Evolutionary conservation across 306 rosid genomes (phyloP), one percentile per base, ranked within the genome.

Genomic region (Ormosia emarginata): DNA sequence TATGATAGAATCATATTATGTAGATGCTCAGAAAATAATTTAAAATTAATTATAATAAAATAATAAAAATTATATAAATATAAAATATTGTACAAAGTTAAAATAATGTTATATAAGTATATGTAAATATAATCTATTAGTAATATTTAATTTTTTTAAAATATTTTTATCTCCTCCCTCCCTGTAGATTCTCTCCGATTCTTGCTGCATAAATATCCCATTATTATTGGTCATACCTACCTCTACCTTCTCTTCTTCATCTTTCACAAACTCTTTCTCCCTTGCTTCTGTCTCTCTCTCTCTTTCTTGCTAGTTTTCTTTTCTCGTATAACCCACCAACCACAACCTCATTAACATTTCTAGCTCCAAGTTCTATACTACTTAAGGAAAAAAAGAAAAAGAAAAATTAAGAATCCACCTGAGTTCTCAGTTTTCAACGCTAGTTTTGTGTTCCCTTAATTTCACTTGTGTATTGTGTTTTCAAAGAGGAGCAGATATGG

Each of bases 201-300:
- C 63, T 61, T 66, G 74, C 17, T 66, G 43, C 87, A 79, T 88
- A 88, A 84, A 85, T 90, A 85, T 33, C 82, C 81, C 83, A 52
- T 69, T 55, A 65, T 79, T 55, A 66, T 8, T 24, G 32, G 12
- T 56, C 76, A 29, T 11, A 46, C 29, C 57, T 41, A 43, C 34
- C 76, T 11, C 12, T n/a, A n/a, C 46, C 50, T 55, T 63, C 33
- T 12, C 33, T 75, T 43, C 55, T 78, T 72, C 50, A 52, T 77
- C 68, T 13, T 55, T 30, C 62, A 50, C 79, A 63, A 9, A 9
- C 15, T 7, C 39, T 55, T 30, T 13, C 46, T 46, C 55, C 34
- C 36, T 29, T 68, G 9, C 24, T 53, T 33, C 5, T 17, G 32
- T 36, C 41, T 30, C 4, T 34, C 37, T 63, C 61, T 39, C 10